Base-by-base conservation (phyloP, 495 filamentous ascomycete genomes). In the Aspergillus affinis region DNA sequence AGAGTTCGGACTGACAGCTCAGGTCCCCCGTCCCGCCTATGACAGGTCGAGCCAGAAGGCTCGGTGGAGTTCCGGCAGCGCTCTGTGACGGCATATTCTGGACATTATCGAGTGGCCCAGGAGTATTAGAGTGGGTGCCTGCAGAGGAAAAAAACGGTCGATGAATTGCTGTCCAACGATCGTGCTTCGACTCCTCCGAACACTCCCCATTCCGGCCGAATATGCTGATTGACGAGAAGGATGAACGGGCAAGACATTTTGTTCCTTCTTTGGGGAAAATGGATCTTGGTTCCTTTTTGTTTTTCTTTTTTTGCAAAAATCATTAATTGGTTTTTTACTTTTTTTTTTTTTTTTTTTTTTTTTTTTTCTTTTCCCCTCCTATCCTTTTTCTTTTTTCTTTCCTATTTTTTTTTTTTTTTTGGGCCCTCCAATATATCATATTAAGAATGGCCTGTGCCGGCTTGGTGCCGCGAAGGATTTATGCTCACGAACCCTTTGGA, bases 131-230 rank as follows among this genome's bases (percentile, higher is more conserved):
- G 54, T 58, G 55, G 55, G 26, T 51, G 46, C 47, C 20, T 58
- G 55, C 27, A 58, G 55, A 49, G 48, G 48, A 48, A 27, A 50
- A 50, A 18, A 36, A 17, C 55, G 45, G 51, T 26, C 23, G 23
- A 26, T 15, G 4, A 30, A 52, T 52, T 27, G 17, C 9, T 26
- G 27, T 29, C 27, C 21, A 52, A 27, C 23, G 27, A 52, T 27
- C 21, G 19, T 27, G 21, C 20, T 26, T 13, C 9, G 21, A 21
- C 23, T 15, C 3, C 30, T 29, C 55, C 55, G 46, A 58, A 58
- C 21, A 26, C 55, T 51, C 55, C 26, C 55, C 29, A 27, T 58
- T 58, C 55, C 55, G 55, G 55, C 58, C 54, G 62, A 61, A 55
- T 19, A 29, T 27, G 17, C 55, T 52, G 32, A 32, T 57, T 41